Base-by-base conservation (phyloP, 352 stramenopile species). In the Globisporangium sylvaticum region DNA sequence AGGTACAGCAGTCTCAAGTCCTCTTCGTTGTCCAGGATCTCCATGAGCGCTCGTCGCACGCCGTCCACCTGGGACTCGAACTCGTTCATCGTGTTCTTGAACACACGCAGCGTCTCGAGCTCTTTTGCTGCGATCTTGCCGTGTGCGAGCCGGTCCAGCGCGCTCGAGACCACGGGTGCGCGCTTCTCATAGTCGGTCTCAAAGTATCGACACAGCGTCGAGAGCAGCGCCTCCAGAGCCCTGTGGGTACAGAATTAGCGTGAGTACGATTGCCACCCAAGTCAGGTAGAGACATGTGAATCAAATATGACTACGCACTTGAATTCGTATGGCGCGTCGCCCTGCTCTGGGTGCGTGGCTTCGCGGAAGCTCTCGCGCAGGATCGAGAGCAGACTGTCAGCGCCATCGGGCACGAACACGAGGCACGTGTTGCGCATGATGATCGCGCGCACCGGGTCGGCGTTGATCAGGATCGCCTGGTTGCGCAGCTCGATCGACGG, bases 381-480 rank as follows among this genome's bases (percentile, higher is more conserved):
- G 44, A 78, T 74, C 22, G 69, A 69, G 59, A 86, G 53, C 14
- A 87, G 63, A 37, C 67, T 81, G 61, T 87, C 78, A 20, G 74
- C 74, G 10, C 78, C 78, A 44, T 84, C 76, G 4, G 76, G 78
- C 0, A 87, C 64, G 32, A 87, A 79, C 27, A 87, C 72, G 22
- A 87, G 48, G 20, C 66, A 78, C 29, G 29, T 27, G 39, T 83
- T 67, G 18, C 79, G 79, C 54, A 78, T 75, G 58, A 87, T 74
- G 42, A 87, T 74, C 29, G 73, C 66, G 15, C 79, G 72, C n/a
- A 87, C 58, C 4, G 79, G 79, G 55, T 87, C 79, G 68, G 50
- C 57, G 42, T 83, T 83, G 59, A 86, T 76, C 6, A 78, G 73
- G 67, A 74, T 81, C 32, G 66, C 77, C 68, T 80, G 80, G 60